These are phyloP conservation scores for Fusarium sp. DNA, from an alignment of 2,329 filamentous ascomycete genomes.

Conservation along the genomic window DNA sequence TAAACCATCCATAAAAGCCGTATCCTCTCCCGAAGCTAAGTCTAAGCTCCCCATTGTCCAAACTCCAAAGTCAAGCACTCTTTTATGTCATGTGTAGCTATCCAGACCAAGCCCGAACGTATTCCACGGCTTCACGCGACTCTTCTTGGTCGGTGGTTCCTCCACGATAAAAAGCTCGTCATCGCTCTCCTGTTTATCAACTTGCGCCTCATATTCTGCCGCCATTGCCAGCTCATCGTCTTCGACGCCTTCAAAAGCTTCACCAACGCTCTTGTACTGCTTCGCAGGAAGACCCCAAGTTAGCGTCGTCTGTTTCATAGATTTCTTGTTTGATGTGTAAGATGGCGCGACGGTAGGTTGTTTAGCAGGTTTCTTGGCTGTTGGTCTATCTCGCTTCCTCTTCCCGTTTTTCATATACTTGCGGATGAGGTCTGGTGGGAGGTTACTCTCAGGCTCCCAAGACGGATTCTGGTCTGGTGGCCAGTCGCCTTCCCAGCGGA, in stretches of 20 bases:
- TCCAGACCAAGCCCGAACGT: constrained; percentile 12
- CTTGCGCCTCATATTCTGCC: not conserved
- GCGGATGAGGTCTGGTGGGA: constrained; percentile 58
- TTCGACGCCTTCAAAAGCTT: constrained; percentile 48
- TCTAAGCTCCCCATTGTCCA: not conserved
- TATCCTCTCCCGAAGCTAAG: not conserved
- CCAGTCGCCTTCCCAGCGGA: constrained; percentile 71
- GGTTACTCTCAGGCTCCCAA: constrained; percentile 69
- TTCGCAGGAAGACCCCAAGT: constrained; percentile 40
- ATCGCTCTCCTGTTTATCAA: constrained; percentile 11
- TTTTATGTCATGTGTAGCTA: constrained; percentile 10
- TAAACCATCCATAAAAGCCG: not conserved
- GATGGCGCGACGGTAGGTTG: constrained; percentile 23
- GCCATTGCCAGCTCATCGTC: constrained; percentile 13
- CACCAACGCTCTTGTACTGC: constrained; percentile 50
- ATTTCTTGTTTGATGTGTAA: constrained; percentile 34
- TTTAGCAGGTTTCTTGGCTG: constrained; percentile 26
- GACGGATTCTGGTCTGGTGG: constrained; percentile 68
- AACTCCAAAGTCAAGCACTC: constrained; percentile 5
- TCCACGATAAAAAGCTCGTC: constrained; percentile 52
- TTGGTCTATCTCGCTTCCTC: constrained; percentile 19
- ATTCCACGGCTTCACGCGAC: constrained; percentile 7
- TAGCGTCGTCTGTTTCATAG: constrained; percentile 43
- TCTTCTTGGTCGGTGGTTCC: constrained; percentile 38
- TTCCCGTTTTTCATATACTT: constrained; percentile 55